Conservation (phyloP, 177 flowering plant species). For the Vitis hybrid region DNA sequence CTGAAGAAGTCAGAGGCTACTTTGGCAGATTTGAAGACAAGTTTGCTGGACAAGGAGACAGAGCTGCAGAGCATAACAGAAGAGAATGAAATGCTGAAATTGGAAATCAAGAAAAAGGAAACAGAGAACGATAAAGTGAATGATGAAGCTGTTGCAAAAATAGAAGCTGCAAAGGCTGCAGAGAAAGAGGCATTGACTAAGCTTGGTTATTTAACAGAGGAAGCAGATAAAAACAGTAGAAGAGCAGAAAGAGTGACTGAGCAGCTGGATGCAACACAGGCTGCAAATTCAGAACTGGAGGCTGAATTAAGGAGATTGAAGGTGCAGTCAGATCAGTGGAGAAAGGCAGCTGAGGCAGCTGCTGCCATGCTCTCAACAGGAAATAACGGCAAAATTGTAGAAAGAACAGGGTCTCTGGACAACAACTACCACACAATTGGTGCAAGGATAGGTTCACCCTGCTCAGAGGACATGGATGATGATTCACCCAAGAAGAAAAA, state of each 20-base stretch:
- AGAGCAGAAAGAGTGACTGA: conserved; percentile 37
- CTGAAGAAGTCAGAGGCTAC: conserved; percentile 32
- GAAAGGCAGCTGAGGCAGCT: conserved; percentile 85
- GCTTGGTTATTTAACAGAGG: conserved; percentile 49
- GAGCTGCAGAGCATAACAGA: conserved; percentile 43
- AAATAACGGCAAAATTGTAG: conserved; percentile 56
- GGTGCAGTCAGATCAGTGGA: conserved; percentile 84
- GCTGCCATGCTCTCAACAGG: conserved; percentile 60
- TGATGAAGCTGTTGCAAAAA: conserved; percentile 37
- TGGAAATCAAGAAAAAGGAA: conserved; percentile 44
- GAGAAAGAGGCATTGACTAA: conserved; percentile 65
- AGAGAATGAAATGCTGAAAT: conserved; percentile 56
- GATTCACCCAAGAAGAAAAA: conserved; percentile 87
- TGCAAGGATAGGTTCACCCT: conserved; percentile 52
- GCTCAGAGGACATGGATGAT: conserved; percentile 63
- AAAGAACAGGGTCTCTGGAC: conserved; percentile 59
- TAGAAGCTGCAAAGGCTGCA: conserved; percentile 53
- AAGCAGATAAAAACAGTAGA: conserved; percentile 60
- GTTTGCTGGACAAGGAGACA: conserved; percentile 54
- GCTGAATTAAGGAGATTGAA: conserved; percentile 57
- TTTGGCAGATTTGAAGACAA: conserved; percentile 49
- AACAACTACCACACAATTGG: conserved; percentile 32
- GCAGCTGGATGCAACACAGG: conserved; percentile 43
- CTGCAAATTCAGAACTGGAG: conserved; percentile 46
- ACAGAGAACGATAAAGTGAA: conserved; percentile 28